phyloP scores from a whole-genome alignment of 225 moss, liverwort and hornwort species.

The Pseudoscleropodium purum region DNA sequence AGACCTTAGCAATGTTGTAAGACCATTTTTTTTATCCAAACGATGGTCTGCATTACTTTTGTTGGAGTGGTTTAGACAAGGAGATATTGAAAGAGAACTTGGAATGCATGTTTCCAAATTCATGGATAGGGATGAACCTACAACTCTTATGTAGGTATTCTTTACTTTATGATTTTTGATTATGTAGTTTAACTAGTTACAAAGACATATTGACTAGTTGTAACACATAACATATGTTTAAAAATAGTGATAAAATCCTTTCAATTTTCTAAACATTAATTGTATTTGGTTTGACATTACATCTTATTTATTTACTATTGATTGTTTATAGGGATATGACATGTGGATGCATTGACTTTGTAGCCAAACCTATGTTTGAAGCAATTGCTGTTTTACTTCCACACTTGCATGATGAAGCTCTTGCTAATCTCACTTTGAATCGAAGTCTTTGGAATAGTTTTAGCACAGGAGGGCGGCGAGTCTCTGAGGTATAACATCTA shows the following conservation, averaged over 20 bases:
- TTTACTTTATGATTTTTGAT: neutral
- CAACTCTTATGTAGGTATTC: constrained; percentile 65
- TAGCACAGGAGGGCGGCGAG: constrained; percentile 48
- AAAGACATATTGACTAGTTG: neutral
- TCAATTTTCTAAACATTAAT: neutral
- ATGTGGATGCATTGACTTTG: constrained; percentile 94
- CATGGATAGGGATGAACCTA: constrained; percentile 83
- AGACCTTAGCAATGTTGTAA: constrained; percentile 95
- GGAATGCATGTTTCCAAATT: constrained; percentile 86
- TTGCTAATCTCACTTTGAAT: constrained; percentile 66
- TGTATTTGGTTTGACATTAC: neutral
- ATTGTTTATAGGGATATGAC: constrained; percentile 76
- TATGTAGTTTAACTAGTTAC: neutral
- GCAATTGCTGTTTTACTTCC: constrained; percentile 64
- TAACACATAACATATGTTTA: neutral
- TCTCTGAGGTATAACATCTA: constrained; percentile 56
- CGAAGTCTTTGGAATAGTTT: constrained; percentile 76
- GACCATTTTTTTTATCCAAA: constrained; percentile 87
- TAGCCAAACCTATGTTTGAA: constrained; percentile 98
- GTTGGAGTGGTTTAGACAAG: constrained; percentile 96
- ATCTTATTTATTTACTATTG: neutral
- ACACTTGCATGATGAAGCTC: constrained; percentile 65
- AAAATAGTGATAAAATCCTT: neutral
- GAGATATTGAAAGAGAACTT: constrained; percentile 88
- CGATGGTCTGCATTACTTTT: constrained; percentile 85